Evolutionary conservation across 108 stramenopile species (phyloP).

Genomic region (Conticribra guillardii): DNA sequence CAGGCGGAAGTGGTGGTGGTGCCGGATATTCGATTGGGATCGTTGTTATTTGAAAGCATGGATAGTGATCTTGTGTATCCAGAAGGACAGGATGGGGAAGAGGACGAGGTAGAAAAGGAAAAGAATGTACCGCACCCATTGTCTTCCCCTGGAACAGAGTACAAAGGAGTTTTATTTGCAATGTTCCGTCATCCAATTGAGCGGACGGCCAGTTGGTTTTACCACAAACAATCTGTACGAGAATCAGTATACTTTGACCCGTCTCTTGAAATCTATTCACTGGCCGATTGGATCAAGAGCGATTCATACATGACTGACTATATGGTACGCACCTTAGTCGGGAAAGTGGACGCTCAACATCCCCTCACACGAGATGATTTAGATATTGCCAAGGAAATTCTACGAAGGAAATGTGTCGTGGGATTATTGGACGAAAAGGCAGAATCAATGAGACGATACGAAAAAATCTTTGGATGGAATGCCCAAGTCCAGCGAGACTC

Average conservation of each 20-base stretch:
- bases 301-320: constrained; percentile 35
- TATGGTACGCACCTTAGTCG: constrained; percentile 47
- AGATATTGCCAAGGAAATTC: constrained; percentile 54
- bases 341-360: constrained; percentile 20
- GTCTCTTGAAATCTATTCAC: constrained; percentile 31
- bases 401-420: constrained; percentile 49
- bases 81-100: neutral
- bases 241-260: constrained; percentile 43
- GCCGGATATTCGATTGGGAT: constrained; percentile 31
- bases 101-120: neutral
- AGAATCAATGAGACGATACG: constrained; percentile 50
- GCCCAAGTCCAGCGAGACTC: constrained; percentile 18
- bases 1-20: constrained; percentile 40
- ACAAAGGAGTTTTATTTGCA: constrained; percentile 41
- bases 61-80: neutral
- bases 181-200: constrained; percentile 55
- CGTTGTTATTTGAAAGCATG: constrained; percentile 13
- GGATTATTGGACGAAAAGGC: constrained; percentile 46
- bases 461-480: constrained; percentile 52
- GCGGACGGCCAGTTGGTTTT: constrained; percentile 35
- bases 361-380: constrained; percentile 33
- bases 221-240: constrained; percentile 27
- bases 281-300: constrained; percentile 39
- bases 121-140: neutral
- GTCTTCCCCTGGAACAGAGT: constrained; percentile 1